Evolutionary conservation across 1,284 basidiomycete genomes (phyloP), one percentile per base, ranked within the genome.

Genomic region (Boletus mariae): DNA sequence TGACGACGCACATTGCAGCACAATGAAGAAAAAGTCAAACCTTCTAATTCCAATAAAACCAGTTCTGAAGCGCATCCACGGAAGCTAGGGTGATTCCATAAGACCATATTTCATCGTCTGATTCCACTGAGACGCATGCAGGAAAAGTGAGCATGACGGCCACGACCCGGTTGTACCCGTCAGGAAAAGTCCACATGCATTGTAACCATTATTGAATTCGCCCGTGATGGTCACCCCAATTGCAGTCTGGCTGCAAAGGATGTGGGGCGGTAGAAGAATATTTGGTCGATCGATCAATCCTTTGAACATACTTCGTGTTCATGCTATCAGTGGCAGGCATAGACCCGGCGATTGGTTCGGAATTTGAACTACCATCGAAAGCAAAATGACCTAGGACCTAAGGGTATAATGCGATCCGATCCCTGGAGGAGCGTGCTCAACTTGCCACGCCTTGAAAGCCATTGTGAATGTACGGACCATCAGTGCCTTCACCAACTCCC

Each of bases 201-300:
- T 86, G 68, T 78, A 75, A 28, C 74, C 80, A 7, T 71, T 71
- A 56, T 79, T 80, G 59, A 77, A 84, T 71, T 90, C 88, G 45
- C 87, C 87, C 5, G 83, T 83, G 44, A 81, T 63, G 15, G 80
- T 83, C 50, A 85, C 70, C n/a, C 88, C 88, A 56, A 83, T 85
- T 13, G 70, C 66, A 28, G 67, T 63, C 54, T 71, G 66, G 49
- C 75, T 78, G 35, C 38, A 41, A 54, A 49, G 29, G 32, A 48
- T 20, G 29, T 65, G 42, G 66, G 48, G 45, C 11, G 12, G 31
- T 5, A 40, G 11, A 20, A 12, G 17, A 20, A 23, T 20, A 20
- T 20, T 20, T 6, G 5, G 20, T 12, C 25, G 45, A 25, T 3
- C n/a, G 20, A 49, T 52, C 32, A 15, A 40, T 47, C 40, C 17